Evolutionary conservation across 2,329 filamentous ascomycete genomes (phyloP), one percentile per base, ranked within the genome.

Genomic region (Colletotrichum spinosum): DNA sequence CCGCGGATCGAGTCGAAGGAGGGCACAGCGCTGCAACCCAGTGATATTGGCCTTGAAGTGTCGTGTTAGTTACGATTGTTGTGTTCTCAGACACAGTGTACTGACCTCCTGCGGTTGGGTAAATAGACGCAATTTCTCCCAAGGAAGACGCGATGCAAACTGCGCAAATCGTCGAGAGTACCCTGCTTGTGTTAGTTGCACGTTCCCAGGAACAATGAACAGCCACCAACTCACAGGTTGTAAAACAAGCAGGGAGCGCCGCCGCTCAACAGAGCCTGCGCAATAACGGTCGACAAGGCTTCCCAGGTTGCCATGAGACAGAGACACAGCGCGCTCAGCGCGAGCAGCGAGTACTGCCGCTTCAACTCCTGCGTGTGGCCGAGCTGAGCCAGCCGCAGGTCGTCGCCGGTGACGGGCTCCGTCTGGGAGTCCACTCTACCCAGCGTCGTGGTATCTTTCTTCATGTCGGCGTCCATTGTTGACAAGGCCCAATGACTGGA

Each of bases 261-360:
- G 0, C 82, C 82, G 52, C 77, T 80, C 2, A 75, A 75, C 49
- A 84, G 67, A 6, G 81, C 82, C 6, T 75, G 75, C 4, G 79
- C 77, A 12, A 85, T 75, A 7, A 84, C 82, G 1, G 78, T 79
- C 0, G 79, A 79, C 4, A 84, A 69, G 1, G 82, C 82, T 63
- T 85, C 83, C 82, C 82, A 85, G 6, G 83, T 84, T 45, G 78
- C 83, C 81, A 84, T 84, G 48, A 85, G 72, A 56, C 80, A 83
- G 8, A 84, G 70, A 49, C 80, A 80, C 6, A 85, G 71, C 6
- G 77, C 75, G 12, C 77, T 76, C 2, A 85, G 72, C 1, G 82
- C 80, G 70, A 78, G 79, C 1, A 84, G 68, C 0, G 79, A 80
- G 68, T 83, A 82, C 33, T 64, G 59, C 11, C 69, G 60, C 34